phyloP scores from a whole-genome alignment of 495 filamentous ascomycete species.

The Penicillium diatomitis region DNA sequence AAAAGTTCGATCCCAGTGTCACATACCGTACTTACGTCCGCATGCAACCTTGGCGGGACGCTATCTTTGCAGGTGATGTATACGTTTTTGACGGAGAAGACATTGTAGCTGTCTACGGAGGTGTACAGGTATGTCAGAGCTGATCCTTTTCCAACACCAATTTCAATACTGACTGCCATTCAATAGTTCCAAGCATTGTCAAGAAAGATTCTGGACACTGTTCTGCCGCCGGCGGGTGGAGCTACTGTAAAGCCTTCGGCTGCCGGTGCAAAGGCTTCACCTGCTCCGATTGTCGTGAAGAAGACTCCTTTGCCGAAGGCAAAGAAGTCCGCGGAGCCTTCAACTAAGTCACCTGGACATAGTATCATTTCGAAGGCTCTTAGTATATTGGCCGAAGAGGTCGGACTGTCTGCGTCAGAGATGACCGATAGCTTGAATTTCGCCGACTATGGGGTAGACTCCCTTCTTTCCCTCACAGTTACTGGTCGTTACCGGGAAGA shows the following conservation, averaged over 20 bases:
- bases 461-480: constrained; percentile 41
- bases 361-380: constrained; percentile 37
- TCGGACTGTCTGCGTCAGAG: constrained; percentile 53
- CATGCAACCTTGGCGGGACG: constrained; percentile 43
- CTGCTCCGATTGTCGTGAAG: constrained; percentile 21
- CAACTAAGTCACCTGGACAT: constrained; percentile 20
- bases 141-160: background rate
- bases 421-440: constrained; percentile 44
- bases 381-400: constrained; percentile 56
- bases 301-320: constrained; percentile 32
- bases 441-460: constrained; percentile 45
- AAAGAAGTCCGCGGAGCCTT: constrained; percentile 14
- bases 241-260: constrained; percentile 8
- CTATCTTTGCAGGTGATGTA: constrained; percentile 43
- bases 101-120: constrained; percentile 59
- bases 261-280: constrained; percentile 21
- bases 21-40: constrained; percentile 64
- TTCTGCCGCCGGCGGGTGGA: constrained; percentile 50
- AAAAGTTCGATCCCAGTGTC: constrained; percentile 51
- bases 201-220: constrained; percentile 55
- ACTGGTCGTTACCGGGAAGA: constrained; percentile 41
- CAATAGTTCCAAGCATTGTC: constrained; percentile 55
- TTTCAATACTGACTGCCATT: constrained; percentile 10
- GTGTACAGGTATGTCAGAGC: constrained; percentile 42
- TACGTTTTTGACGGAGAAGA: constrained; percentile 45